Evolutionary conservation across 257 asterid genomes (phyloP).

Genomic region (Ocimum tenuiflorum): DNA sequence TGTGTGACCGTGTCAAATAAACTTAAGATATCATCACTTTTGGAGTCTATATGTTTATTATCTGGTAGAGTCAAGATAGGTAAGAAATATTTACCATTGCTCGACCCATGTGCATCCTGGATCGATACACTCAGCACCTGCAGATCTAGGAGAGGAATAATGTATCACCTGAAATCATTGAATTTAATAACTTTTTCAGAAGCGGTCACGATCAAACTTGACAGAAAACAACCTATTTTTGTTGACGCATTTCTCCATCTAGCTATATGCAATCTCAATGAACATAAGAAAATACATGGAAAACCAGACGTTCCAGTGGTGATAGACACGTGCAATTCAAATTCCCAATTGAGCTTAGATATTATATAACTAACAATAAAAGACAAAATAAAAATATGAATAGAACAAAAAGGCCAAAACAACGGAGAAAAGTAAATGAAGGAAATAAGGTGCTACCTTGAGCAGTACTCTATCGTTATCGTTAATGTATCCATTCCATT

Average conservation of each 20-base stretch:
- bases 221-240: background rate
- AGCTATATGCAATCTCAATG: background rate
- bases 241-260: conserved; percentile 3
- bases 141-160: conserved; percentile 80
- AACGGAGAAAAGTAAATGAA: conserved; percentile 1
- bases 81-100: conserved; percentile 59
- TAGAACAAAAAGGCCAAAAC: background rate
- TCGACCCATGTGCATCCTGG: conserved; percentile 90
- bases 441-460: conserved; percentile 42
- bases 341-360: too few species aligned
- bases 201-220: conserved; percentile 12
- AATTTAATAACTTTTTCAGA: conserved; percentile 22
- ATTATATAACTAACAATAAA: background rate
- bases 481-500: conserved; percentile 82
- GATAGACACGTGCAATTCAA: background rate
- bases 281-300: background rate
- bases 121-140: conserved; percentile 97
- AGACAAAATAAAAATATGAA: background rate
- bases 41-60: conserved; percentile 6
- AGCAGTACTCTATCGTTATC: conserved; percentile 79
- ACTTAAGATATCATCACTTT: background rate
- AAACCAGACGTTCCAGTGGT: background rate
- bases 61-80: background rate
- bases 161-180: conserved; percentile 62
- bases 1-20: background rate